These are phyloP conservation scores for Metschnikowia cubensis DNA, from an alignment of 805 yeast genomes.

Conservation along the genomic window DNA sequence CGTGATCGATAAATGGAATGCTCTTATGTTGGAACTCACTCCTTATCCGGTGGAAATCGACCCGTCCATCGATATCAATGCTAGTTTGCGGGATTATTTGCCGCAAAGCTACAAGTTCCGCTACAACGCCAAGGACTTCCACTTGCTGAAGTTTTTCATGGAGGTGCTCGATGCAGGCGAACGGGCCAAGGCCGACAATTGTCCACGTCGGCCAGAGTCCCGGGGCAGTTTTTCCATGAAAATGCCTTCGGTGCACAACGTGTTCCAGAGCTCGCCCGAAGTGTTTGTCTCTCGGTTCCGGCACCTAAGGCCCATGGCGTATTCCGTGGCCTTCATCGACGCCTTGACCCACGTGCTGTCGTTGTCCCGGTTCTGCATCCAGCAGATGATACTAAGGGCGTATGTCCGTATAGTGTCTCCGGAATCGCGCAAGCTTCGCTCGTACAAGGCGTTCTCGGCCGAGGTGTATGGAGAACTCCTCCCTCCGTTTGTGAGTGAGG, in stretches of 20 bases:
- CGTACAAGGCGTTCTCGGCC: slow-evolving; percentile 83
- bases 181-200: slow-evolving; percentile 1
- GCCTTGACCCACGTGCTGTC: slow-evolving; percentile 13
- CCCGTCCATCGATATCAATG: slow-evolving; percentile 18
- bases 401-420: slow-evolving; percentile 81
- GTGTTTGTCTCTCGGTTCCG: slow-evolving; percentile 18
- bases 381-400: slow-evolving; percentile 67
- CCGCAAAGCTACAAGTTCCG: slow-evolving; percentile 7
- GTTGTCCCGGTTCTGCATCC: slow-evolving; percentile 26
- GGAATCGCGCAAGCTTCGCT: slow-evolving; percentile 54
- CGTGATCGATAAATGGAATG: slow-evolving; percentile 40
- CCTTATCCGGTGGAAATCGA: slow-evolving; percentile 24
- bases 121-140: slow-evolving; percentile 14
- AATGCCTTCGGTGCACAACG: slow-evolving; percentile 1
- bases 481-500: slow-evolving; percentile 69
- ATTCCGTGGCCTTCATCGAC: slow-evolving; percentile 16
- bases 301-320: slow-evolving; percentile 16
- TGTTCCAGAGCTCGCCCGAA: slow-evolving; percentile 7
- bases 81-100: slow-evolving; percentile 12
- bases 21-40: slow-evolving; percentile 34
- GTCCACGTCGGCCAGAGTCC: slow-evolving; percentile 6
- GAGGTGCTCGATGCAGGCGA: slow-evolving; percentile 18
- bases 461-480: slow-evolving; percentile 88
- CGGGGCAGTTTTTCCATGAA: slow-evolving; percentile 5
- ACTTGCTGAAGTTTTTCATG: slow-evolving; percentile 13